Base-by-base conservation (phyloP, 2,329 filamentous ascomycete genomes). In the Stromatinia cepivora region DNA sequence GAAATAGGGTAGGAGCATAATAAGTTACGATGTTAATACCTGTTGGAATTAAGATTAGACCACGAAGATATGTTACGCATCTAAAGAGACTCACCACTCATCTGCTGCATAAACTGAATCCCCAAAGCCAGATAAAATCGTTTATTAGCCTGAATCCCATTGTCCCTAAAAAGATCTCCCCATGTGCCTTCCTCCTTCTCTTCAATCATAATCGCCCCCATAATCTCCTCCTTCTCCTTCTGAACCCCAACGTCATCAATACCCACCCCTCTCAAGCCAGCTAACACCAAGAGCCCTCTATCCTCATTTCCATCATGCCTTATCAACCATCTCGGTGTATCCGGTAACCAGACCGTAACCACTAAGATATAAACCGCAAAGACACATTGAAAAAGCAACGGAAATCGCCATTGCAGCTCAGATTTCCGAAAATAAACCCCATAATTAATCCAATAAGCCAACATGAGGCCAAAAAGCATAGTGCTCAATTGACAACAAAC, bases 281-380 rank as follows among this genome's bases (percentile, higher is more conserved):
- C 78, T 76, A n/a, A 77, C 76, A 94, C 94, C 77, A 97, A 97
- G 11, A 97, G 84, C 78, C 97, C 97, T 71, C 94, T 94, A 79
- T 97, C 94, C 79, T 97, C 94, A 77, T 97, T 94, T 76, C 96
- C 91, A 76, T 97, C 94, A 77, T 97, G 96, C 78, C 97, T 93
- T 54, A 97, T 84, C 10, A 98, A 87, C 94, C 94, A 98, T 81
- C 94, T 90, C 48, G 94, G 94, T 22, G 94, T 97, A 82, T 98
- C 94, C 75, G 94, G 94, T 76, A 97, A 97, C 73, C 97, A 84
- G 76, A 97, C 82, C 78, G 92, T 96, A 66, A 94, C 94, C 57
- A 92, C 71, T 9, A 88, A 92, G 45, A 97, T 86, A 64, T 97
- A 83, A 57, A 87, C 86, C 50, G 94, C 94, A 93, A 97, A 97